Base-by-base conservation (phyloP, 352 stramenopile genomes). In the Phytopythium litorale region DNA sequence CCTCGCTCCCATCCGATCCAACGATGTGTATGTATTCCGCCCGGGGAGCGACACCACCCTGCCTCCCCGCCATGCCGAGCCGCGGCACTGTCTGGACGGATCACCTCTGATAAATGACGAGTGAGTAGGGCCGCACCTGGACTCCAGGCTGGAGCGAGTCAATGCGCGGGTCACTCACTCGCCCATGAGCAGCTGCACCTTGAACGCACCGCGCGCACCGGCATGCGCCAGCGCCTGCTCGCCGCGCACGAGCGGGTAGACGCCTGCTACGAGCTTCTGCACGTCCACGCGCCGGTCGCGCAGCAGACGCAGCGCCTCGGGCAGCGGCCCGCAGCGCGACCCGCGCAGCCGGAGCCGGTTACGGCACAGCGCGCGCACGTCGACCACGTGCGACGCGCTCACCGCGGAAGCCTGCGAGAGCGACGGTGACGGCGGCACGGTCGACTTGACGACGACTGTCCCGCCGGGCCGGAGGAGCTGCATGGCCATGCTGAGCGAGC, bases 311-410 rank as follows among this genome's bases (percentile, higher is more conserved):
- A 92, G 32, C 30, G 84, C 84, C 63, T 72, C 75, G 21, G 66
- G 65, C 63, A 93, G 79, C 4, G 81, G 79, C 1, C 84, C 84
- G 64, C 84, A 93, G 4, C 84, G 78, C 9, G 81, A 91, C 30
- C 84, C 84, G 23, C 88, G 56, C 5, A 93, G 58, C 33, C 71
- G 66, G 50, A 87, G 64, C 42, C 66, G 66, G 65, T 88, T 89
- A 52, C 67, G 70, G 19, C 76, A 70, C 45, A 76, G 50, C 32
- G 58, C 58, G 8, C 53, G 52, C 33, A 68, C 35, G 33, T 77
- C 58, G 19, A 67, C 58, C 45, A 83, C 58, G 16, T 68, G 58
- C 23, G 76, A 78, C 32, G 58, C 43, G 60, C 74, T 81, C 1
- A 58, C 38, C 6, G 75, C 70, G 19, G 70, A 81, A 7, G 52